Conservation (phyloP, 352 stramenopile genomes). For the Globisporangium paroecandrum region DNA sequence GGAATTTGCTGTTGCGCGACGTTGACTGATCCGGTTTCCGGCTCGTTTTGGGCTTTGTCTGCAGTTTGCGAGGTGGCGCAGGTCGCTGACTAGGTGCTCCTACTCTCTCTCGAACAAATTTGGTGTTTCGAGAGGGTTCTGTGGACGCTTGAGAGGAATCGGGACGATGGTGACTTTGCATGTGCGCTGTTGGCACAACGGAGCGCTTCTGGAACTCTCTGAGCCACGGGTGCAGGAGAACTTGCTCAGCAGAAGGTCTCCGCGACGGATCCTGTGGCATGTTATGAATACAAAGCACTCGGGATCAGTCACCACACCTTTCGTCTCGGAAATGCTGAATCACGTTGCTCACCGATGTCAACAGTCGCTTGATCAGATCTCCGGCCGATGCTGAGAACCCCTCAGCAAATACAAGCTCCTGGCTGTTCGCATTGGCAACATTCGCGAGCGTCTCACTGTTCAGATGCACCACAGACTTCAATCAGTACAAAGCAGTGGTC, state of each 20-base stretch:
- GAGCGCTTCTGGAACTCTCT: conserved; percentile 40
- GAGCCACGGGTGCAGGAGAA: conserved; percentile 61
- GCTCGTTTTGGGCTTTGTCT: neutral
- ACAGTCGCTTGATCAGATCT: conserved; percentile 62
- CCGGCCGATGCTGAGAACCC: conserved; percentile 52
- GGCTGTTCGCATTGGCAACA: conserved; percentile 46
- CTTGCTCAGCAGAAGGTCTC: conserved; percentile 46
- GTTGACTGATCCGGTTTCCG: neutral
- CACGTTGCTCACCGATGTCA: conserved; percentile 31
- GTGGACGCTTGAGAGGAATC: neutral
- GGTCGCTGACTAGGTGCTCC: neutral
- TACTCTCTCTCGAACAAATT: neutral
- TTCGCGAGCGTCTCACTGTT: conserved; percentile 65
- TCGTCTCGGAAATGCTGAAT: neutral
- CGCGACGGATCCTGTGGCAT: conserved; percentile 31
- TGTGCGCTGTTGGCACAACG: conserved; percentile 11
- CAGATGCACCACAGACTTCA: neutral
- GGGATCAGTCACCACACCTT: neutral
- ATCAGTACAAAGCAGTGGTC: neutral
- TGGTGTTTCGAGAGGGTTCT: neutral
- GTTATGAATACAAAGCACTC: neutral
- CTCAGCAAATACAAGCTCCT: conserved; percentile 41
- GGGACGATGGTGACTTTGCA: neutral
- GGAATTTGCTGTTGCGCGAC: neutral
- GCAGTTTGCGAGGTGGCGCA: conserved; percentile 1